Percentiles rank a stretch among this genome's conserved stretches.
phyloP scores from a whole-genome alignment of 306 rosid species.

The Castanopsis chinensis region DNA sequence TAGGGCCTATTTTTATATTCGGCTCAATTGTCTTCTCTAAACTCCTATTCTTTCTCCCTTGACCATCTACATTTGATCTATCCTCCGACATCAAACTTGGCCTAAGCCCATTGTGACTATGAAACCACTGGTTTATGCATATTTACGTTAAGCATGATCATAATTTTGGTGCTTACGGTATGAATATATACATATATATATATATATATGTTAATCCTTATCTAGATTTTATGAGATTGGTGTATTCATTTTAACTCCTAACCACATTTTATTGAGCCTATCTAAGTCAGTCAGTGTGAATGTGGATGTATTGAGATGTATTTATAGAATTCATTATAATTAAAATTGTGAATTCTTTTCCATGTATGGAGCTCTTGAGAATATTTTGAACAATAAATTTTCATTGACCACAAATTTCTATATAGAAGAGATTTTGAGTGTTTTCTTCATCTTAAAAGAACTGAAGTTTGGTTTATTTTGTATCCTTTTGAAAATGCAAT shows the following conservation, averaged over 20 bases:
- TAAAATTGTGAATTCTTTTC: no score
- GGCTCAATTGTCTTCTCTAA: no score
- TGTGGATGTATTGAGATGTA: neutral
- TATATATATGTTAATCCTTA: neutral
- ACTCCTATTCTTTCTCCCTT: no score
- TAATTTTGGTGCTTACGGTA: neutral
- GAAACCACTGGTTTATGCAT: no score
- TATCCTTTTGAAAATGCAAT: neutral
- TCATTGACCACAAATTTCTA: neutral
- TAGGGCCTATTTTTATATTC: no score
- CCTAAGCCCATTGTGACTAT: no score
- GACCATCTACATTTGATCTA: no score
- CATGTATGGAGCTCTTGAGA: neutral
- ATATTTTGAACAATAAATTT: neutral
- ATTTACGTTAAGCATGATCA: no score
- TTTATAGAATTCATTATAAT: neutral
- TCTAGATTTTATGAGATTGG: neutral
- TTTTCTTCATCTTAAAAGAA: neutral
- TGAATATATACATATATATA: no score
- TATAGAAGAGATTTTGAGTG: neutral
- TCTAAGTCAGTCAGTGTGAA: neutral
- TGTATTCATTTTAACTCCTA: neutral
- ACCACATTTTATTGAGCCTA: neutral
- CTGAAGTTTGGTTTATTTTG: neutral
- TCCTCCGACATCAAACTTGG: no score